Evolutionary conservation across 139 green algal genomes (phyloP).

Genomic region (Bryopsis sp.): DNA sequence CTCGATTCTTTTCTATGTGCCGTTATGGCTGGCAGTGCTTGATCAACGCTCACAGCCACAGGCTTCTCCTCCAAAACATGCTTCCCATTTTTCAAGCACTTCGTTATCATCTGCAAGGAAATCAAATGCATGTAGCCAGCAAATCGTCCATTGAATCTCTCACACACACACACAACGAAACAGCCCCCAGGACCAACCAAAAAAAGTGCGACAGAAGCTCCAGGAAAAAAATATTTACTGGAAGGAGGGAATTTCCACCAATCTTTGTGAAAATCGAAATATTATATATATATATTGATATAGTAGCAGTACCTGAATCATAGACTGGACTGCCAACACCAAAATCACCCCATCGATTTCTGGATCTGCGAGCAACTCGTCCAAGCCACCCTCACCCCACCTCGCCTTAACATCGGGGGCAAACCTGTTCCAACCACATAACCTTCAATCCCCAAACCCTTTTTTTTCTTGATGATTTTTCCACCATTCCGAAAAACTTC

Average conservation of each 20-base stretch:
- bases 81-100: slow-evolving; percentile 30
- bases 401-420: background rate
- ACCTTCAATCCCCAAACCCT: too few relatives aligned
- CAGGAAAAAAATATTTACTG: too few relatives aligned
- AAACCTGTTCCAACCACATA: background rate
- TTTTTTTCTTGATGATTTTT: too few relatives aligned
- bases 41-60: slow-evolving; percentile 18
- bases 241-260: too few relatives aligned
- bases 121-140: slow-evolving; percentile 5
- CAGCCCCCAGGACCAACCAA: too few relatives aligned
- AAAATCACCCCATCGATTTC: slow-evolving; percentile 25
- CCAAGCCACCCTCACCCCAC: slow-evolving; percentile 22
- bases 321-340: slow-evolving; percentile 26
- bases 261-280: too few relatives aligned
- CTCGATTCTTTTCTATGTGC: slow-evolving; percentile 18
- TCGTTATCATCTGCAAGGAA: slow-evolving; percentile 20
- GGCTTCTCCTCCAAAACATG: slow-evolving; percentile 50
- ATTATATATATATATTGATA: too few relatives aligned
- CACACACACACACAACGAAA: slow-evolving; percentile 2
- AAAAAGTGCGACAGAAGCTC: too few relatives aligned
- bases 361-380: slow-evolving; percentile 21
- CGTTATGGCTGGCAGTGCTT: slow-evolving; percentile 17
- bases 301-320: slow-evolving; percentile 23
- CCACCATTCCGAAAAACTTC: too few relatives aligned
- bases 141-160: too few relatives aligned